A percentile compares a stretch with the other conserved stretches of the same genome.
These are phyloP conservation scores for Centella asiatica DNA, from an alignment of 129 eudicot genomes.

Conservation along the genomic window DNA sequence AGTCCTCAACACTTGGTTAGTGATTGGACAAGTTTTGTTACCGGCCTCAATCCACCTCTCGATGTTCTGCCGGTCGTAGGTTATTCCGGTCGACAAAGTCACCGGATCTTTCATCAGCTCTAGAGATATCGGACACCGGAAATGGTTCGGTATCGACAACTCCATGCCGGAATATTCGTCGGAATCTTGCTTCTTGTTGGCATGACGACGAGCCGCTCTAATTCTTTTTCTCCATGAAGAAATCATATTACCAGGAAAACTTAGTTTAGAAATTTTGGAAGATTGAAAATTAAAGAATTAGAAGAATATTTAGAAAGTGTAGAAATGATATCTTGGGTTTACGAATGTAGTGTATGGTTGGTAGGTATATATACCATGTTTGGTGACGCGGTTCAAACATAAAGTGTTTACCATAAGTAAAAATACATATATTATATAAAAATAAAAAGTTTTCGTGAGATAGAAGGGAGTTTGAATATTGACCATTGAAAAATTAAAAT, in stretches of 20 bases:
- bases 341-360: neutral
- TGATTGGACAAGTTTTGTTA: conserved; percentile 47
- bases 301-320: too few relatives aligned
- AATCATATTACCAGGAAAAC: conserved; percentile 21
- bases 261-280: neutral
- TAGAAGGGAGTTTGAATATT: conserved; percentile 17
- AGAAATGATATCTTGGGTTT: too few relatives aligned
- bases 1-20: conserved; percentile 26
- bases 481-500: conserved; percentile 25
- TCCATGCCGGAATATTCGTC: conserved; percentile 28
- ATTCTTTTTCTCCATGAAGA: conserved; percentile 36
- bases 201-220: conserved; percentile 30
- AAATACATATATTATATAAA: neutral
- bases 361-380: neutral
- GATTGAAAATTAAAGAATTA: neutral
- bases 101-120: conserved; percentile 76
- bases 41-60: conserved; percentile 65
- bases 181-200: conserved; percentile 29
- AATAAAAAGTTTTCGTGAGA: neutral
- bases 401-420: too few relatives aligned
- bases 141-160: conserved; percentile 38
- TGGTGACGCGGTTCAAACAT: conserved; percentile 15
- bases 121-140: conserved; percentile 53
- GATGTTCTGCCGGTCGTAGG: conserved; percentile 49
- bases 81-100: conserved; percentile 51